Conservation (phyloP, 1,284 basidiomycete species). For the Meira nashicola region DNA sequence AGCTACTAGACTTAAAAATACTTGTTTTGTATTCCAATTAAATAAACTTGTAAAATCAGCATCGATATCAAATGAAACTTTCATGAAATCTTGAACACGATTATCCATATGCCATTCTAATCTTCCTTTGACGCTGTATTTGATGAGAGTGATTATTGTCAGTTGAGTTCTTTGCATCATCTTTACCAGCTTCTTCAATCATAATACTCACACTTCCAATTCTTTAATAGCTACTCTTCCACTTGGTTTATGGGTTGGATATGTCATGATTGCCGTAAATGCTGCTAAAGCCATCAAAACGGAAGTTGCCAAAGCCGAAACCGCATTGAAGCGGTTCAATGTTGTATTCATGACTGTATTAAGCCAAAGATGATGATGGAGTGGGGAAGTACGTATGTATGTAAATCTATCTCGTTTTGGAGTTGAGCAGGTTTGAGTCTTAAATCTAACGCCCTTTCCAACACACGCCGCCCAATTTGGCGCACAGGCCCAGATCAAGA, state of each 20-base stretch:
- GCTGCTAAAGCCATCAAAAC: constrained; percentile 61
- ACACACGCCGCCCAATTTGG: too few species aligned
- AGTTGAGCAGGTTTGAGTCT: too few species aligned
- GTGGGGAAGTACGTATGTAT: not conserved
- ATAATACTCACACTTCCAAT: constrained; percentile 62
- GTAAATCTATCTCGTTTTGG: too few species aligned
- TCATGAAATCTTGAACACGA: constrained; percentile 38
- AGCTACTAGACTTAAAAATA: constrained; percentile 61
- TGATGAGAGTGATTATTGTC: not conserved
- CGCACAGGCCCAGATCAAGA: not conserved
- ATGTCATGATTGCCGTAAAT: constrained; percentile 31
- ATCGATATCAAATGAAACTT: constrained; percentile 27
- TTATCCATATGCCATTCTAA: constrained; percentile 39
- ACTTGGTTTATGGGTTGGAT: constrained; percentile 52
- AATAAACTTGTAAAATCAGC: constrained; percentile 74
- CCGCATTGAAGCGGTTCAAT: constrained; percentile 68
- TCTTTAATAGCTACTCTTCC: constrained; percentile 62
- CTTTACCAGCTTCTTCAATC: not conserved
- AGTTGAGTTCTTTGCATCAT: not conserved
- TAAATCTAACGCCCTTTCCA: too few species aligned
- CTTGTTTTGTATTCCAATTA: constrained; percentile 89
- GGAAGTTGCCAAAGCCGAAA: constrained; percentile 63
- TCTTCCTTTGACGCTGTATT: constrained; percentile 19
- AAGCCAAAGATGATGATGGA: not conserved
- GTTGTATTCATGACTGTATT: constrained; percentile 18